Conservation (phyloP, 495 filamentous ascomycete species). For the Articulospora tetracladia region DNA sequence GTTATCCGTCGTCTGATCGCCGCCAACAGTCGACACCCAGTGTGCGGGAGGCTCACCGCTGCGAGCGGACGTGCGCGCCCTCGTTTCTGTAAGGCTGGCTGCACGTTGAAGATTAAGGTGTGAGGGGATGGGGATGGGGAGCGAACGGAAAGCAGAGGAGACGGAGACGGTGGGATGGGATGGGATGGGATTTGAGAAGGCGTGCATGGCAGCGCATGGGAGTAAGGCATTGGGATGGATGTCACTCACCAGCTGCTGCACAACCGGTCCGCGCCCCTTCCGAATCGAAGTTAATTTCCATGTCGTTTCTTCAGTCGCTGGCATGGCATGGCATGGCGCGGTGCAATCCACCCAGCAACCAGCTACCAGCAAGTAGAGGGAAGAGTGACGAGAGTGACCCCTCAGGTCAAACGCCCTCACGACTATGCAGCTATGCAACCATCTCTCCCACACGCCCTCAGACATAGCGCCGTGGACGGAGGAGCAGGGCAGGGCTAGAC, state of each 20-base stretch:
- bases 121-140: background rate
- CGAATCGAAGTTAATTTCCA: slow-evolving; percentile 13
- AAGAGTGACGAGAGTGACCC: background rate
- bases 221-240: background rate
- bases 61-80: background rate
- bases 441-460: slow-evolving; percentile 5
- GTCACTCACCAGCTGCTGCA: background rate
- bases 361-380: background rate
- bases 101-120: background rate
- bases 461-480: no score
- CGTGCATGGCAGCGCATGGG: background rate
- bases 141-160: background rate
- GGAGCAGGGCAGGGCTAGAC: background rate
- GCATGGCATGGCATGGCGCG: no score
- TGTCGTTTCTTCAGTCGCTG: slow-evolving; percentile 19
- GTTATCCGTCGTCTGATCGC: background rate
- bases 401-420: background rate
- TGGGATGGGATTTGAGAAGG: background rate
- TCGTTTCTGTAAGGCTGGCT: background rate
- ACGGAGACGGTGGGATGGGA: background rate
- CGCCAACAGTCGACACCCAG: background rate
- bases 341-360: no score
- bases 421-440: background rate
- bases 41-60: no score
- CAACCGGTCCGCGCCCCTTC: slow-evolving; percentile 11